These are phyloP conservation scores for Paraleonurus japonicus DNA, from an alignment of 257 asterid species.

Conservation along the genomic window DNA sequence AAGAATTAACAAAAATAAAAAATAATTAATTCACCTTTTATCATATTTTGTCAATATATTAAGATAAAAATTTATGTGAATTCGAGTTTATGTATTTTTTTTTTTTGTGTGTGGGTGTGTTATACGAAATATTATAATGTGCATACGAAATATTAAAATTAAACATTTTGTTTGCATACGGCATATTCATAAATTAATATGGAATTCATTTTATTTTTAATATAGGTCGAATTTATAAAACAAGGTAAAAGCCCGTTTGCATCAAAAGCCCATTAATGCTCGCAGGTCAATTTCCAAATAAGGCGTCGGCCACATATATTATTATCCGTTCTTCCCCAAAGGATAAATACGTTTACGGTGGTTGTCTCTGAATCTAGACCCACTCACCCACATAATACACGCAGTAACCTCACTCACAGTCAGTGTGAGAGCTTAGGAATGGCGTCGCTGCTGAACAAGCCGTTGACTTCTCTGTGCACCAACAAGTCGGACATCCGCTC, in stretches of 20 bases:
- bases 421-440: conserved; percentile 23
- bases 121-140: too few relatives aligned
- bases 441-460: conserved; percentile 64
- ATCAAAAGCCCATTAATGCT: background rate
- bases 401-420: conserved; percentile 9
- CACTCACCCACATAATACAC: conserved; percentile 11
- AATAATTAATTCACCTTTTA: too few relatives aligned
- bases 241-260: background rate
- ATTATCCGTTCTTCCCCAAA: background rate
- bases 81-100: too few relatives aligned
- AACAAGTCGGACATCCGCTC: conserved; percentile 38
- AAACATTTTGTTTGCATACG: too few relatives aligned
- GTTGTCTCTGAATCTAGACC: conserved; percentile 4
- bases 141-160: too few relatives aligned
- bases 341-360: background rate
- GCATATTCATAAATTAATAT: too few relatives aligned
- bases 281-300: background rate
- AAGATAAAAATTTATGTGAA: too few relatives aligned
- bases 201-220: too few relatives aligned
- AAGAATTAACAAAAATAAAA: too few relatives aligned
- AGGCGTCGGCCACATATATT: background rate
- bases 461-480: conserved; percentile 43
- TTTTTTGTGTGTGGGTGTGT: too few relatives aligned
- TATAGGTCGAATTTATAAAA: too few relatives aligned
- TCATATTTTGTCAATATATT: too few relatives aligned